Evolutionary conservation across 257 asterid species (phyloP).

Genomic region (Leptodermis oblonga): DNA sequence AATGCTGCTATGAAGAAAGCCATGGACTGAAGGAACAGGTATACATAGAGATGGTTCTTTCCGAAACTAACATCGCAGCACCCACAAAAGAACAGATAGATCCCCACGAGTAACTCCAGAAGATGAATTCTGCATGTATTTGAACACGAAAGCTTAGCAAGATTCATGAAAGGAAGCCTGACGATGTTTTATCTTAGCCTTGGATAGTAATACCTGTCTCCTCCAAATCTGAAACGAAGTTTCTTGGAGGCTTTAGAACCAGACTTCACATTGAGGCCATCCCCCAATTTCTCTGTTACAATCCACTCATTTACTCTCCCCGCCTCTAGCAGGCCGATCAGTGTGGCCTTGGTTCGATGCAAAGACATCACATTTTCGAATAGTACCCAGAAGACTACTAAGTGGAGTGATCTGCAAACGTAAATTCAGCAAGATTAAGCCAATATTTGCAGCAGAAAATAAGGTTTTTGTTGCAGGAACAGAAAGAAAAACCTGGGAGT

Average conservation of each 20-base stretch:
- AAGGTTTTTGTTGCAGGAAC: background rate
- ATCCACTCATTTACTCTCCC: conserved; percentile 32
- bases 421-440: background rate
- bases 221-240: conserved; percentile 17
- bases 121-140: conserved; percentile 24
- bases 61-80: conserved; percentile 29
- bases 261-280: conserved; percentile 22
- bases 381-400: conserved; percentile 23
- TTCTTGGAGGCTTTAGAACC: conserved; percentile 1
- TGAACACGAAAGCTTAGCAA: background rate
- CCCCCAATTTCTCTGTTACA: conserved; percentile 31
- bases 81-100: conserved; percentile 30
- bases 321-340: conserved; percentile 25
- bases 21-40: conserved; percentile 29
- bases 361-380: conserved; percentile 34
- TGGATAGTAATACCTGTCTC: conserved; percentile 16
- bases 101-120: conserved; percentile 28
- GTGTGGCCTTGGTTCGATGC: conserved; percentile 32
- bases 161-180: no score
- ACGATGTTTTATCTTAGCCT: no score
- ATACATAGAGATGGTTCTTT: conserved; percentile 25
- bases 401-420: conserved; percentile 23
- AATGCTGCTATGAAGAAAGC: conserved; percentile 35
- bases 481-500: conserved; percentile 24
- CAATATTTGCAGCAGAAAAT: background rate